A percentile compares a stretch with the other conserved stretches of the same genome.
These are phyloP conservation scores for Silene conica DNA, from an alignment of 148 eudicot species.

Conservation along the genomic window DNA sequence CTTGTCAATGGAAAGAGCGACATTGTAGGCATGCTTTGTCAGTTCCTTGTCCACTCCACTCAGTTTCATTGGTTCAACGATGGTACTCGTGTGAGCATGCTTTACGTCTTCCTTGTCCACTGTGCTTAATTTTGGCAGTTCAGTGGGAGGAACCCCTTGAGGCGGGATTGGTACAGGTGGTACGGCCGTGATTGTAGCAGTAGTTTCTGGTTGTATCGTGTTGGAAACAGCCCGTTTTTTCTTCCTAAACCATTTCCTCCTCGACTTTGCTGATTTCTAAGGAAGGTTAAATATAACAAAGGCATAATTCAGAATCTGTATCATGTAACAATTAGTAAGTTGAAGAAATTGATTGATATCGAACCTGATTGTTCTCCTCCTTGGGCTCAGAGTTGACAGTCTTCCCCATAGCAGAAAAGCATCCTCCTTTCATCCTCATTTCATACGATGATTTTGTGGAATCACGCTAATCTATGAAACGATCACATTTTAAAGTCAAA, in stretches of 20 bases:
- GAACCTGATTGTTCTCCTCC: constrained; percentile 51
- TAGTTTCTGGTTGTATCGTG: constrained; percentile 26
- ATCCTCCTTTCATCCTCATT: constrained; percentile 79
- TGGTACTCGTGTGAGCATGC: not conserved
- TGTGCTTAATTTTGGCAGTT: not conserved
- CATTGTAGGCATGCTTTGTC: constrained; percentile 31
- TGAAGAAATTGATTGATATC: not conserved
- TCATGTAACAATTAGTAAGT: too few species aligned
- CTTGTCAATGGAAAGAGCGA: constrained; percentile 35
- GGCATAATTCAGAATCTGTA: not conserved
- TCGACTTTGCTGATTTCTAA: constrained; percentile 47
- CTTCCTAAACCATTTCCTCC: constrained; percentile 46
- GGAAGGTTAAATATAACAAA: not conserved
- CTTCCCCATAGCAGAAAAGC: constrained; percentile 81
- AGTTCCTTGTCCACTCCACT: constrained; percentile 13
- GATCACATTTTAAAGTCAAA: not conserved
- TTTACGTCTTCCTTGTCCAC: constrained; percentile 20
- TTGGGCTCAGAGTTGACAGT: constrained; percentile 60
- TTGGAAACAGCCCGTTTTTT: constrained; percentile 32
- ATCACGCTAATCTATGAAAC: not conserved
- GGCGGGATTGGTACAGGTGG: constrained; percentile 13
- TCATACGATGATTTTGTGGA: constrained; percentile 21
- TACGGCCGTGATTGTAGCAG: constrained; percentile 4
- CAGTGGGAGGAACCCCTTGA: constrained; percentile 23
- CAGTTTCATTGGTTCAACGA: not conserved